Evolutionary conservation across 768 basidiomycete genomes (phyloP).

Genomic region (Russula virescens): DNA sequence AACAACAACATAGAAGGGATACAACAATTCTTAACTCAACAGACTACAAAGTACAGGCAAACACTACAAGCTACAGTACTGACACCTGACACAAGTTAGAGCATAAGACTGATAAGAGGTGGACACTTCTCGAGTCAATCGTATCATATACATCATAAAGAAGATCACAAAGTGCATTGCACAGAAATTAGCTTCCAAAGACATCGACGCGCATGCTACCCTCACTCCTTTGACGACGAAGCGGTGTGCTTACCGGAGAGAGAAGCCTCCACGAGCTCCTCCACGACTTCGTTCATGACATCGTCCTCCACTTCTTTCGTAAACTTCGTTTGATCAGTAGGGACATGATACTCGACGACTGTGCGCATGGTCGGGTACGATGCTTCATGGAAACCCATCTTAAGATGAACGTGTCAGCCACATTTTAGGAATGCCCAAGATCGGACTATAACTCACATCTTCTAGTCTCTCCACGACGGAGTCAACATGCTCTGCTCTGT

Average conservation of each 20-base stretch:
- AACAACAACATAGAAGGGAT: not conserved
- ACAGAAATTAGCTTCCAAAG: not conserved
- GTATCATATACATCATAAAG: not conserved
- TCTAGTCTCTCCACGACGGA: conserved; percentile 34
- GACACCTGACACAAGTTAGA: conserved; percentile 6
- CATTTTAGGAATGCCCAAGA: not conserved
- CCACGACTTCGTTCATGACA: conserved; percentile 57
- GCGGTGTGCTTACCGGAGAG: conserved; percentile 5
- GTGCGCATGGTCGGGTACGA: conserved; percentile 45
- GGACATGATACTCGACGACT: conserved; percentile 39
- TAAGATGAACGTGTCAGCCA: conserved; percentile 13
- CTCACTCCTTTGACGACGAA: not conserved
- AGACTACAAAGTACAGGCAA: conserved; percentile 1
- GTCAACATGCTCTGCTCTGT: conserved; percentile 7
- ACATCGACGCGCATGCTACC: not conserved
- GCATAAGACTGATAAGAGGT: not conserved
- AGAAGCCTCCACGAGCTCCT: conserved; percentile 45
- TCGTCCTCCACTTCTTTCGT: conserved; percentile 58
- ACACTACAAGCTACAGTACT: conserved; percentile 8
- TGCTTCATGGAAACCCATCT: conserved; percentile 69
- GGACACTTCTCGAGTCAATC: not conserved
- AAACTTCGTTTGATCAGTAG: conserved; percentile 38
- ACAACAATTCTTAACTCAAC: not conserved
- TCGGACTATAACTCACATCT: conserved; percentile 45
- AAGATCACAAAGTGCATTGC: not conserved